Evolutionary conservation across 1,139 yeast species (phyloP), one percentile per base, ranked within the genome.

Genomic region (Lodderomyces orthopsilosis): DNA sequence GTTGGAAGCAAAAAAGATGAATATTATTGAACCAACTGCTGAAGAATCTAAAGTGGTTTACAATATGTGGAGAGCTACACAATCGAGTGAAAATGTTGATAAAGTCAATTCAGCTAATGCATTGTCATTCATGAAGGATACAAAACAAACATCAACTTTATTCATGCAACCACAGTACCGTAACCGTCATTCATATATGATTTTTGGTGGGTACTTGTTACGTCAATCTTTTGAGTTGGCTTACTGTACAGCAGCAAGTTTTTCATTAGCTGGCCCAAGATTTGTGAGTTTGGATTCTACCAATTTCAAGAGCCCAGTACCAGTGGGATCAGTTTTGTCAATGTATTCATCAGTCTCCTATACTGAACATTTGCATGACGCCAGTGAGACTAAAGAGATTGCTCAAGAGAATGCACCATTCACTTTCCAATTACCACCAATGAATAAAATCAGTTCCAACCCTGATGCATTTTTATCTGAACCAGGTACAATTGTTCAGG

Each of bases 161-260:
- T 83, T 90, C 65, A 91, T 90, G 94, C 97, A 90, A 66, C 97
- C 97, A 2, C 97, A 90, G 66, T 90, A 89, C 66, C 79, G 97
- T 65, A 90, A 90, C 69, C 79, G 96, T 61, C 96, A 90, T 60
- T 86, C 95, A 9, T 87, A 85, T 64, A 89, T 90, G 91, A 87
- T 90, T 42, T 90, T 90, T 62, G 97, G 97, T 52, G 97, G 97
- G 22, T 90, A 90, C 58, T 70, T 90, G 57, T 77, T 90, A 68
- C 81, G 96, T 63, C 96, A 89, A 65, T 81, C 96, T 4, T 90
- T 90, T 62, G 97, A 90, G 62, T 77, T 90, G 55, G 97, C 96
- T 1, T 90, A 90, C 62, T 86, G 95, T 64, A 82, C 94, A 14
- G 88, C 96, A 10, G 95, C 96, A 5, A 88, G 94, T 1, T 88